Percentiles rank a stretch among this genome's conserved stretches.
Evolutionary conservation across 495 filamentous ascomycete species (phyloP).

Genomic region (Bombardia bombarda): DNA sequence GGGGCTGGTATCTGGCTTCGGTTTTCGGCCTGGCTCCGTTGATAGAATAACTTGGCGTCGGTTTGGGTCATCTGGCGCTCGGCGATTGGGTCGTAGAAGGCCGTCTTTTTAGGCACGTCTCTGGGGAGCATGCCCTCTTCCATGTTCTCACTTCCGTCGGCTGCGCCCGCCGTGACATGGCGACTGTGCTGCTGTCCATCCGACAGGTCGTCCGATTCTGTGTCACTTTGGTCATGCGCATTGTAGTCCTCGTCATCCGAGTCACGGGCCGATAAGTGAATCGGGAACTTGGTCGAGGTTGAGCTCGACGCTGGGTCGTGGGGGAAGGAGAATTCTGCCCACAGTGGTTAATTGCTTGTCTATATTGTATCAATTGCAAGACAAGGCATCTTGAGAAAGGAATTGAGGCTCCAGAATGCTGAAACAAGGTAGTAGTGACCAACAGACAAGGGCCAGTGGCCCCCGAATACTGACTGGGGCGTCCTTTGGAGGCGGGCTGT

Average conservation of each 20-base stretch:
- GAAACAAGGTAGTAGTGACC: too few species aligned
- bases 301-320: constrained; percentile 21
- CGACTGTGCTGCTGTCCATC: constrained; percentile 5
- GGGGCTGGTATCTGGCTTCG: constrained; percentile 40
- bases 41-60: constrained; percentile 92
- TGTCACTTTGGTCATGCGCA: constrained; percentile 16
- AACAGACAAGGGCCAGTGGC: too few species aligned
- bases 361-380: too few species aligned
- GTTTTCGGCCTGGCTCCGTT: constrained; percentile 66
- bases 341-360: too few species aligned
- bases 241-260: constrained; percentile 26
- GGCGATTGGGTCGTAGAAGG: constrained; percentile 77
- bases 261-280: constrained; percentile 16
- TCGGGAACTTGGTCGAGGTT: constrained; percentile 19
- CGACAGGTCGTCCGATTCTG: constrained; percentile 18
- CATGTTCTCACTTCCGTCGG: constrained; percentile 10
- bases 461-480: too few species aligned
- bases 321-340: constrained; percentile 10
- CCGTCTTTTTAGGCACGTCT: constrained; percentile 70
- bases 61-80: constrained; percentile 87
- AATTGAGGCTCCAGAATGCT: too few species aligned
- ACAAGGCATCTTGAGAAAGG: too few species aligned
- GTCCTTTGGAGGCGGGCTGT: too few species aligned
- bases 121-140: constrained; percentile 58
- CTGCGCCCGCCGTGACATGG: background rate